A percentile compares a stretch with the other conserved stretches of the same genome.
Evolutionary conservation across 208 protist species (phyloP).

Genomic region (Crithidia expoeki): DNA sequence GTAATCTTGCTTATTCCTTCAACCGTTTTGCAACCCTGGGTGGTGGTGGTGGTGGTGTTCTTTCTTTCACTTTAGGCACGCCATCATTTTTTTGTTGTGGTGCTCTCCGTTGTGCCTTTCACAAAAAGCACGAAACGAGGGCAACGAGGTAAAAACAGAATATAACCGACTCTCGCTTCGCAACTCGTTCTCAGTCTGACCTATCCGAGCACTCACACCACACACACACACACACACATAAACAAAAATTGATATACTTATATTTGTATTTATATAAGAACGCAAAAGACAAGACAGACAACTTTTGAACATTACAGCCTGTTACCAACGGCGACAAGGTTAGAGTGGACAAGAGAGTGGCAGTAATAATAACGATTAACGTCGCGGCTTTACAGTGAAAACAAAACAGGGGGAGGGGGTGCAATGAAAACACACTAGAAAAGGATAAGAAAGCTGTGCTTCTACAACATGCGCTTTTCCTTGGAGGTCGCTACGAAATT

Average conservation of each 20-base stretch:
- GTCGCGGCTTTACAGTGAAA: not conserved
- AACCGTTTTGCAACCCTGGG: no score
- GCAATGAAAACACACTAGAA: not conserved
- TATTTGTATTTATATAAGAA: no score
- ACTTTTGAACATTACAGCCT: not conserved
- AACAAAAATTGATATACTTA: no score
- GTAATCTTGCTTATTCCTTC: no score
- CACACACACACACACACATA: no score
- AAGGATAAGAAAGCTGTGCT: not conserved
- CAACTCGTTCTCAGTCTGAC: no score
- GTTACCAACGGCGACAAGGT: not conserved
- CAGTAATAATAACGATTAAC: not conserved
- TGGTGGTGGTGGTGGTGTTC: no score
- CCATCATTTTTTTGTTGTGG: no score
- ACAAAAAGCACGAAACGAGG: no score
- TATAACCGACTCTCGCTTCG: not conserved
- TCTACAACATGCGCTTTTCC: not conserved
- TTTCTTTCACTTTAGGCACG: no score
- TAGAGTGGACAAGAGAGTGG: not conserved
- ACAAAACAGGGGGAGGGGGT: not conserved
- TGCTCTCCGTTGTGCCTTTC: not conserved
- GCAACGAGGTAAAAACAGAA: not conserved
- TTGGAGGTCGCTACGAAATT: no score
- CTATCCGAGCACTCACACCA: not conserved
- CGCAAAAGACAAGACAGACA: conserved; percentile 4